Conservation (phyloP, 2,329 filamentous ascomycete genomes). For the Purpureocillium takamizusanense region DNA sequence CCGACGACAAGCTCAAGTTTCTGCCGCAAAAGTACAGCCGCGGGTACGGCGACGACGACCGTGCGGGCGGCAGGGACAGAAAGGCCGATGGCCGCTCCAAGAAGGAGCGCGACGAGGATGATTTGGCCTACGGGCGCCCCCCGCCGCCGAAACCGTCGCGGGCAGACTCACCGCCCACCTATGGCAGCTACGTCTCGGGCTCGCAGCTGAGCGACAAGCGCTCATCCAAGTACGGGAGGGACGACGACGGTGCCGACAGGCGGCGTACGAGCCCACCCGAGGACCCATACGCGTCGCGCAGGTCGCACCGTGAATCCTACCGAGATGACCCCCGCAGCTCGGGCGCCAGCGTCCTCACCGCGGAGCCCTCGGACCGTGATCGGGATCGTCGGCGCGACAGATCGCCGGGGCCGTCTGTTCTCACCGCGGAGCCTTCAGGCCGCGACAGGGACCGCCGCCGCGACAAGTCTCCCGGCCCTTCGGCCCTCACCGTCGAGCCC, state of each 20-base stretch:
- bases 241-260: slow-evolving; percentile 5
- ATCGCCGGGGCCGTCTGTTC: slow-evolving; percentile 11
- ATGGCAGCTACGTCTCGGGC: slow-evolving; percentile 16
- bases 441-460: too few relatives aligned
- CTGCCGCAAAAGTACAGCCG: slow-evolving; percentile 39
- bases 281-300: slow-evolving; percentile 11
- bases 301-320: slow-evolving; percentile 12
- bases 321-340: slow-evolving; percentile 27
- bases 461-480: too few relatives aligned
- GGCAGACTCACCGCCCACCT: slow-evolving; percentile 13
- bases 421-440: slow-evolving; percentile 10
- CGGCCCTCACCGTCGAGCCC: slow-evolving; percentile 29
- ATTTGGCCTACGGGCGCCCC: slow-evolving; percentile 40
- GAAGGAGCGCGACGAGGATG: slow-evolving; percentile 27
- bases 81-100: slow-evolving; percentile 15
- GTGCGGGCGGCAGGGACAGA: slow-evolving; percentile 10
- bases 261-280: slow-evolving; percentile 7
- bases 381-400: slow-evolving; percentile 23
- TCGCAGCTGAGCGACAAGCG: slow-evolving; percentile 11
- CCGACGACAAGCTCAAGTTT: slow-evolving; percentile 31
- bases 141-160: slow-evolving; percentile 15
- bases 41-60: slow-evolving; percentile 16
- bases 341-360: slow-evolving; percentile 29
- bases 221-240: slow-evolving; percentile 11
- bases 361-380: slow-evolving; percentile 27